These are phyloP conservation scores for Hordeum pubiflorum DNA, from an alignment of 202 grass and related monocot genomes.

Conservation along the genomic window DNA sequence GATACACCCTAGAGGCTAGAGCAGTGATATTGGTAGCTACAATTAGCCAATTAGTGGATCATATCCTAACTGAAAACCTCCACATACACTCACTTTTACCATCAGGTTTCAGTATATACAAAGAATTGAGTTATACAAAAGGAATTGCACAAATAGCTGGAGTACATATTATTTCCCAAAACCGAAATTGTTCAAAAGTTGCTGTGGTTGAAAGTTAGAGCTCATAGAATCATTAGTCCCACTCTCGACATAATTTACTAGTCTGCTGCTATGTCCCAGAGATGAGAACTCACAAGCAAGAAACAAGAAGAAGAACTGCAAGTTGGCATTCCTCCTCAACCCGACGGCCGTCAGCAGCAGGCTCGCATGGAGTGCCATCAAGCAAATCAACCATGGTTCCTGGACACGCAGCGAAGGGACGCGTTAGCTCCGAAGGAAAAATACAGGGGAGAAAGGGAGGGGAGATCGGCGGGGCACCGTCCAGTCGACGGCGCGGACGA, in stretches of 20 bases:
- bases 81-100: not conserved
- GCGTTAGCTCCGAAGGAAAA: not conserved
- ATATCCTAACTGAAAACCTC: not conserved
- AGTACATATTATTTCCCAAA: not conserved
- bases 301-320: constrained; percentile 59
- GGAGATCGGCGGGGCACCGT: constrained; percentile 33
- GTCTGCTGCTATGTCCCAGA: not conserved
- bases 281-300: constrained; percentile 60
- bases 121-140: not conserved
- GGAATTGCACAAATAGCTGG: not conserved
- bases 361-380: constrained; percentile 62
- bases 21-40: not conserved
- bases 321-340: constrained; percentile 59
- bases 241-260: not conserved
- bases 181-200: not conserved
- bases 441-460: no score
- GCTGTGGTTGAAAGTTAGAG: not conserved
- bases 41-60: not conserved
- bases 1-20: not conserved
- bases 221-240: not conserved
- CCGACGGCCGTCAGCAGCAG: constrained; percentile 53
- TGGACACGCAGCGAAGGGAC: not conserved
- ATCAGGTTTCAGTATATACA: not conserved
- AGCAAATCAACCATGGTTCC: constrained; percentile 83
- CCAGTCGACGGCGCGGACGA: constrained; percentile 87